Conservation (phyloP, 495 filamentous ascomycete species). For the Xylaria longipes region DNA sequence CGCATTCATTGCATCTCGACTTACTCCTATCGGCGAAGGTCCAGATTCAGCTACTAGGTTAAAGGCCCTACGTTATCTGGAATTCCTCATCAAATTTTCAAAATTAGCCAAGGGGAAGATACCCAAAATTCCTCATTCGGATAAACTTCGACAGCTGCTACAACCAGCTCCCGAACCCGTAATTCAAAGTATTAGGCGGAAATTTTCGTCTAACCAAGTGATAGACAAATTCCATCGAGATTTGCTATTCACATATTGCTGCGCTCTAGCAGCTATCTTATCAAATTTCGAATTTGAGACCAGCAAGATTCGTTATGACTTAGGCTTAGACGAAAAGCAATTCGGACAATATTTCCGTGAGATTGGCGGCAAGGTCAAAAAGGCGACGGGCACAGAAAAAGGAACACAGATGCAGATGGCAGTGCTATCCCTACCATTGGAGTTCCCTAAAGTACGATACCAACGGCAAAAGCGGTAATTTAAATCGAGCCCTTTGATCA, state of each 20-base stretch:
- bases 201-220: conserved; percentile 67
- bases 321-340: conserved; percentile 73
- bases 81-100: conserved; percentile 68
- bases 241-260: conserved; percentile 71
- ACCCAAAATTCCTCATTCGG: conserved; percentile 52
- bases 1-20: conserved; percentile 70
- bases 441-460: conserved; percentile 67
- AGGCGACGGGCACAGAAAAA: conserved; percentile 56
- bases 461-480: conserved; percentile 33
- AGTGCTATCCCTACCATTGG: conserved; percentile 75
- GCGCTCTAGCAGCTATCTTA: conserved; percentile 69
- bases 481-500: not conserved
- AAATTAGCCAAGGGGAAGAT: conserved; percentile 46
- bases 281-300: conserved; percentile 82
- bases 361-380: conserved; percentile 72
- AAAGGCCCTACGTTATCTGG: conserved; percentile 71
- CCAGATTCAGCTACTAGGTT: conserved; percentile 63
- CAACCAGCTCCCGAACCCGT: conserved; percentile 64
- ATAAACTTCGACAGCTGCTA: conserved; percentile 55
- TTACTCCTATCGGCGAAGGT: conserved; percentile 61
- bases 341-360: conserved; percentile 76
- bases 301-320: conserved; percentile 75
- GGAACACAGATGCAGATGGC: conserved; percentile 64
- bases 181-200: conserved; percentile 69
- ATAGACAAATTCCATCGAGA: conserved; percentile 69